These are phyloP conservation scores for Leptographium radiaticola DNA, from an alignment of 2,329 filamentous ascomycete species.

Conservation along the genomic window DNA sequence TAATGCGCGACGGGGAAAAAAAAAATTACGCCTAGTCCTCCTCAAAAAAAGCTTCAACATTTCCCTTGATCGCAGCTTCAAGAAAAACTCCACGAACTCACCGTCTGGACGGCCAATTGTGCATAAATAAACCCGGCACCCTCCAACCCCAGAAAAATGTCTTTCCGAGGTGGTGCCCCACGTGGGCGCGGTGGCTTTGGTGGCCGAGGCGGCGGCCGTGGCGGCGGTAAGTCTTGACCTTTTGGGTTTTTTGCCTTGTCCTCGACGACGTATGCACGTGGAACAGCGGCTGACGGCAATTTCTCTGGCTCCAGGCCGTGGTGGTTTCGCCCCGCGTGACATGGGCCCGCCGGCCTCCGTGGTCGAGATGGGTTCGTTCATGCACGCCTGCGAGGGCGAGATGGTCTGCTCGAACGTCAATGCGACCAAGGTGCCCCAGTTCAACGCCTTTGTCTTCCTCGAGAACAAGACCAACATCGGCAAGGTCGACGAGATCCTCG, in stretches of 20 bases:
- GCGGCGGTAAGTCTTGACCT: too few species aligned
- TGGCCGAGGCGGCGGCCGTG: conserved; percentile 31
- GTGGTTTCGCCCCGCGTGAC: conserved; percentile 45
- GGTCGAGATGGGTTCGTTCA: conserved; percentile 80
- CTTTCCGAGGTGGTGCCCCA: conserved; percentile 39
- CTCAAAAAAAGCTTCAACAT: not conserved
- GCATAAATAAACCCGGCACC: too few species aligned
- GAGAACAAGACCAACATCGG: conserved; percentile 96
- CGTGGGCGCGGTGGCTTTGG: conserved; percentile 34
- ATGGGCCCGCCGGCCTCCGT: conserved; percentile 51
- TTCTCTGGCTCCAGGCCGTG: conserved; percentile 27
- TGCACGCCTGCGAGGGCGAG: conserved; percentile 93
- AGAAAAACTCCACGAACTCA: not conserved
- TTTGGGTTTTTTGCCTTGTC: too few species aligned
- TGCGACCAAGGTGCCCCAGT: conserved; percentile 81
- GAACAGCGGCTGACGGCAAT: conserved; percentile 9
- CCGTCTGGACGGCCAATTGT: not conserved
- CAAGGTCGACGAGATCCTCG: conserved; percentile 96
- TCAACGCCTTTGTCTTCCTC: conserved; percentile 97
- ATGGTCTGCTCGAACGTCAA: conserved; percentile 96
- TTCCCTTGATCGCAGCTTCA: not conserved
- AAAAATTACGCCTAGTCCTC: not conserved
- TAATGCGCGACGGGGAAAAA: not conserved
- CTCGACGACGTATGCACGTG: too few species aligned
- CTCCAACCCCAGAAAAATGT: conserved; percentile 29